Conservation (phyloP, 306 rosid genomes). For the Cucumis melo region DNA sequence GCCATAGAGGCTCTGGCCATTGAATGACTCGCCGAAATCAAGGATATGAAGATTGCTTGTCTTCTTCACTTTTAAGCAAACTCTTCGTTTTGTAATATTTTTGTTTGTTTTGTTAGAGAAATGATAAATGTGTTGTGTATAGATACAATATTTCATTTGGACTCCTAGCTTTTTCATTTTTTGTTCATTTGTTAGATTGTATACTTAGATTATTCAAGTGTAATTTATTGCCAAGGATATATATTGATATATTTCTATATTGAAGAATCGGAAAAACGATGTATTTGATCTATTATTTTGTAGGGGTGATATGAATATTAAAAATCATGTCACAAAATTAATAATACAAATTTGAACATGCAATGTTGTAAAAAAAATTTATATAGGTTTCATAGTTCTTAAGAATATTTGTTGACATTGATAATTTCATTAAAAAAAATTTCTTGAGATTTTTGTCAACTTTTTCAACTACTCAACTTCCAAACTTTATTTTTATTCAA, state of each 20-base stretch:
- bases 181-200: not conserved
- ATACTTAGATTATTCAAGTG: not conserved
- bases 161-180: not conserved
- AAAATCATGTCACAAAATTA: too few relatives aligned
- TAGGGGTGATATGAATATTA: not conserved
- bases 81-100: not conserved
- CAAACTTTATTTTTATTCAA: not conserved
- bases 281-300: not conserved
- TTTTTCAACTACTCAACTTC: not conserved
- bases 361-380: too few relatives aligned
- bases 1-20: conserved; percentile 30
- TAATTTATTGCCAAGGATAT: not conserved
- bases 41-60: not conserved
- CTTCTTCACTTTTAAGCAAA: not conserved
- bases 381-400: too few relatives aligned
- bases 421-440: not conserved
- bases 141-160: not conserved
- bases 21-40: not conserved
- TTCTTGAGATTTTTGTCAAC: not conserved
- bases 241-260: too few relatives aligned
- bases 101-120: not conserved
- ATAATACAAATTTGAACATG: not conserved
- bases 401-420: not conserved
- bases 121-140: not conserved
- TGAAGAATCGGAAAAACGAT: not conserved